Conservation (phyloP, 306 rosid genomes). For the Begonia peltatifolia region DNA sequence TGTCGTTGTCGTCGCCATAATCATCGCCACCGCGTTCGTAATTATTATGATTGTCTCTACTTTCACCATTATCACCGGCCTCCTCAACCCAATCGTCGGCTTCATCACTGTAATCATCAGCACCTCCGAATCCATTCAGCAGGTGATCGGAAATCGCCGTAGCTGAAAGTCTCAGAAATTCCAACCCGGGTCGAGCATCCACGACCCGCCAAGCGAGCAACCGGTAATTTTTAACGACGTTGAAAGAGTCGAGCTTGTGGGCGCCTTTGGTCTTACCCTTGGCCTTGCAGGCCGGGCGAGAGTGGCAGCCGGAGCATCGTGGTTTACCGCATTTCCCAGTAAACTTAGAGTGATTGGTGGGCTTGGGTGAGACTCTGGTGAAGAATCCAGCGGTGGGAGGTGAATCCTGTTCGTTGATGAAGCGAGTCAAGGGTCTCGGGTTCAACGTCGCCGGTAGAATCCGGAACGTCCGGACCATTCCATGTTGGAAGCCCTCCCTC, state of each 20-base stretch:
- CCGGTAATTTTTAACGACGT: conserved; percentile 14
- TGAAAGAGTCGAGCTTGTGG: conserved; percentile 19
- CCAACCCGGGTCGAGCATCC: conserved; percentile 9
- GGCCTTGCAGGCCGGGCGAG: conserved; percentile 39
- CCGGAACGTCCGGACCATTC: conserved; percentile 38
- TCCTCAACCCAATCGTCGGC: background rate
- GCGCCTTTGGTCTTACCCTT: conserved; percentile 43
- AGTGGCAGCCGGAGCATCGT: conserved; percentile 27
- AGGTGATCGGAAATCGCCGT: conserved; percentile 22
- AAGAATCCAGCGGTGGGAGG: conserved; percentile 43
- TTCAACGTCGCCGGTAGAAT: conserved; percentile 27
- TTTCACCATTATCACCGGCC: background rate
- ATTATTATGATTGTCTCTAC: background rate
- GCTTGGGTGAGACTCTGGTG: conserved; percentile 35
- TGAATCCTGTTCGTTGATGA: conserved; percentile 17
- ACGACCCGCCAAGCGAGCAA: conserved; percentile 25
- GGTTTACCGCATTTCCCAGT: conserved; percentile 40
- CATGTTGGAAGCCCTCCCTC: conserved; percentile 75
- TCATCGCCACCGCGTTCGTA: background rate
- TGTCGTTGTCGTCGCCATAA: conserved; percentile 4
- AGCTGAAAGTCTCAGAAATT: conserved; percentile 21
- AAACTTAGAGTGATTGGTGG: conserved; percentile 66
- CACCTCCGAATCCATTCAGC: conserved; percentile 9
- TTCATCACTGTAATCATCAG: background rate
- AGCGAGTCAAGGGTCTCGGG: conserved; percentile 26